phyloP scores from a whole-genome alignment of 2,329 filamentous ascomycete species.

The Colletotrichum cuscutae region DNA sequence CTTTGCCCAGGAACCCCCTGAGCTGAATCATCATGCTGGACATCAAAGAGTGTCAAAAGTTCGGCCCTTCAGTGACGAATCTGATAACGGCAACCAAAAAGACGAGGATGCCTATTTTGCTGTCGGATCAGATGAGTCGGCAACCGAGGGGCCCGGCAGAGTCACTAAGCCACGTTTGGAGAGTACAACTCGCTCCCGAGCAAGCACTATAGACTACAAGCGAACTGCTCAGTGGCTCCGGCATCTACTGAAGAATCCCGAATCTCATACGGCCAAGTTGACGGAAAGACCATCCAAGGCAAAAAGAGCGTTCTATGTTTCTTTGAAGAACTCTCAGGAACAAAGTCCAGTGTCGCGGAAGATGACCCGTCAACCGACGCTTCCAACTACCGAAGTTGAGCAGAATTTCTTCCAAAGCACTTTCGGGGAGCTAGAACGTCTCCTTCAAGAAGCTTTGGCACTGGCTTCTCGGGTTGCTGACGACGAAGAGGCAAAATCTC shows the following conservation, averaged over 20 bases:
- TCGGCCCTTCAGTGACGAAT: slow-evolving; percentile 13
- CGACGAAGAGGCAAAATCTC: slow-evolving; percentile 38
- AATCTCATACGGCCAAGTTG: slow-evolving; percentile 40
- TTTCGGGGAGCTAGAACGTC: slow-evolving; percentile 55
- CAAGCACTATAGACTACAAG: slow-evolving; percentile 45
- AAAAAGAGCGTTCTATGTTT: slow-evolving; percentile 6
- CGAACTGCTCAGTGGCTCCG: slow-evolving; percentile 48
- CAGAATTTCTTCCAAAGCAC: slow-evolving; percentile 46
- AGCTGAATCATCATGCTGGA: slow-evolving; percentile 27
- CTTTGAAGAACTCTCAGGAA: not conserved
- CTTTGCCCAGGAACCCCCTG: slow-evolving; percentile 17
- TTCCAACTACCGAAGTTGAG: slow-evolving; percentile 33
- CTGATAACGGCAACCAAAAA: not conserved
- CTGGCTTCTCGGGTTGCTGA: slow-evolving; percentile 54
- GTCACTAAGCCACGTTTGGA: slow-evolving; percentile 22
- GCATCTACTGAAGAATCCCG: slow-evolving; percentile 42
- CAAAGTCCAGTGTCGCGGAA: slow-evolving; percentile 11
- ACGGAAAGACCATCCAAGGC: slow-evolving; percentile 40
- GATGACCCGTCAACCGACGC: slow-evolving; percentile 31
- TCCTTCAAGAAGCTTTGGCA: slow-evolving; percentile 57
- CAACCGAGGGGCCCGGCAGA: slow-evolving; percentile 5
- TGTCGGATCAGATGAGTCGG: slow-evolving; percentile 20
- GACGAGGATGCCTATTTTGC: not conserved
- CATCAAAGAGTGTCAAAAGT: slow-evolving; percentile 27
- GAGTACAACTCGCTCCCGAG: slow-evolving; percentile 39